phyloP scores from a whole-genome alignment of 2,329 filamentous ascomycete species.

The Cadophora gregata region DNA sequence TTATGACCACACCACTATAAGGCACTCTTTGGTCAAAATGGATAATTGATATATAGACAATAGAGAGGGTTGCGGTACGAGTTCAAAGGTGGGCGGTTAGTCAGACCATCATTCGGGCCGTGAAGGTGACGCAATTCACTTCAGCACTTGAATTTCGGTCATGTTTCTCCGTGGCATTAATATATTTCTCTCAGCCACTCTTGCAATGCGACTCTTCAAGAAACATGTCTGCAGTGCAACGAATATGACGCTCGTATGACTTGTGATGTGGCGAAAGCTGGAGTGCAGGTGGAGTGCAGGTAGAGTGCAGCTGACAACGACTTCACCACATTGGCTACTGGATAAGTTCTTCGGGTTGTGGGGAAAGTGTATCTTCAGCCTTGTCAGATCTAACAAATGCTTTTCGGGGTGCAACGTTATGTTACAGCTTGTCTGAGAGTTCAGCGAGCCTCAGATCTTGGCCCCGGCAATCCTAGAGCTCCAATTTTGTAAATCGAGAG shows the following conservation, averaged over 20 bases:
- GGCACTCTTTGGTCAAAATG: background rate
- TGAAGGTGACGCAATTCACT: background rate
- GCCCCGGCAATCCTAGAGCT: no score
- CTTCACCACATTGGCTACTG: background rate
- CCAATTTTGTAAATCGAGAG: no score
- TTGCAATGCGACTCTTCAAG: background rate
- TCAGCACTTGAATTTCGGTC: background rate
- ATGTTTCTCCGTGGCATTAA: background rate
- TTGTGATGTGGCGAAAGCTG: no score
- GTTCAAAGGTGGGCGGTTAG: background rate
- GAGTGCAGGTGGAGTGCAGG: no score
- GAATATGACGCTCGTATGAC: background rate
- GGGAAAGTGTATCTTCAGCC: no score
- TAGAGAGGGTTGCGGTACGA: background rate
- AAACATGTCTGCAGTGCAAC: background rate
- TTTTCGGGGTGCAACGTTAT: no score
- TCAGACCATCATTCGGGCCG: background rate
- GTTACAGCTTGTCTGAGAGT: no score
- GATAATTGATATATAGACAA: background rate
- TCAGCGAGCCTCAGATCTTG: no score
- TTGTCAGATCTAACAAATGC: no score
- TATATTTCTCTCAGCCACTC: background rate
- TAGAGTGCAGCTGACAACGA: background rate
- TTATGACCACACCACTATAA: background rate
- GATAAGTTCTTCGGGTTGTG: no score